phyloP scores from a whole-genome alignment of 768 basidiomycete species.

The Boletus edulis region DNA sequence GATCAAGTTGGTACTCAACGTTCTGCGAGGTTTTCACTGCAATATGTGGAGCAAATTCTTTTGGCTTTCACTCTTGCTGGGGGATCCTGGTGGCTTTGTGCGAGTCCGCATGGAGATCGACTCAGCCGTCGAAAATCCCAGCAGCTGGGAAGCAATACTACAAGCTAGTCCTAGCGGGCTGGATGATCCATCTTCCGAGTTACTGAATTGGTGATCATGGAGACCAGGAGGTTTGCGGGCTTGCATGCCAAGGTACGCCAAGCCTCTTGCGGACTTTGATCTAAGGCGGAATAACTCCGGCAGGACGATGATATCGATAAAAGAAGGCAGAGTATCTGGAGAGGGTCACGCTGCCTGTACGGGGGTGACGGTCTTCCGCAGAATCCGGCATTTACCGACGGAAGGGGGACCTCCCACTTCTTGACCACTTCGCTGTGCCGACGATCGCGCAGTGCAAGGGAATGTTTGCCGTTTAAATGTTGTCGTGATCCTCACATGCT shows the following conservation, averaged over 20 bases:
- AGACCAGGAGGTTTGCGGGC: conserved; percentile 17
- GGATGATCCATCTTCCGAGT: conserved; percentile 11
- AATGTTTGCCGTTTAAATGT: neutral
- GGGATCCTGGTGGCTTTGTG: conserved; percentile 33
- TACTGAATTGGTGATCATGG: conserved; percentile 23
- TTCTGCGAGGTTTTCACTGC: conserved; percentile 18
- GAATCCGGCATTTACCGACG: too few relatives aligned
- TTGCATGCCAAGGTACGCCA: conserved; percentile 12
- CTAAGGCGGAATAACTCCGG: conserved; percentile 2
- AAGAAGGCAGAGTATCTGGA: conserved; percentile 16
- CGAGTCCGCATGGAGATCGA: conserved; percentile 44
- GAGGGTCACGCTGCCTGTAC: conserved; percentile 16
- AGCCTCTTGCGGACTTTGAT: conserved; percentile 14
- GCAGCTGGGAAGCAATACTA: neutral
- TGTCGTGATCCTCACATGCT: neutral
- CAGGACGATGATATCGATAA: conserved; percentile 5
- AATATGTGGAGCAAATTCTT: conserved; percentile 2
- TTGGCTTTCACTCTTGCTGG: conserved; percentile 32
- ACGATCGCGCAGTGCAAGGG: conserved; percentile 1
- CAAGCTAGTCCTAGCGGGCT: conserved; percentile 6
- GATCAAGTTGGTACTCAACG: conserved; percentile 2
- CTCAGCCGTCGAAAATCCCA: too few relatives aligned
- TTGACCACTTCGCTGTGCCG: too few relatives aligned
- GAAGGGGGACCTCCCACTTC: too few relatives aligned
- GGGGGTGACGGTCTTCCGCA: conserved; percentile 12